Base-by-base conservation (phyloP, 805 yeast species). In the Candida nanaspora region DNA sequence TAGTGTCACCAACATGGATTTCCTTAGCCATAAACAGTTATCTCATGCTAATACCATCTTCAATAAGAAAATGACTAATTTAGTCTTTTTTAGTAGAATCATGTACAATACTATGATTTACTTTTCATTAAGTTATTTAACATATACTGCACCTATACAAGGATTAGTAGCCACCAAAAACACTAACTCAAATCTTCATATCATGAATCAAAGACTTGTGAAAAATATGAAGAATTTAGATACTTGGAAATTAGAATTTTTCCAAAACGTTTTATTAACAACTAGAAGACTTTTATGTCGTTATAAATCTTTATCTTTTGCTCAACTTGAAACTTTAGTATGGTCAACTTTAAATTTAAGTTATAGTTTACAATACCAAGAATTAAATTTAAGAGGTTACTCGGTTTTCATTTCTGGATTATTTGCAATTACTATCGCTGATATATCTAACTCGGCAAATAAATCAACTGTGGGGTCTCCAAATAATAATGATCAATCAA, bases 401-500 rank as follows among this genome's bases (percentile, higher is more conserved):
- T 38, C 38, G n/a, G 36, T 42, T 4, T 45, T 50, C 25, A 38
- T 49, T 6, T 40, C 44, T 8, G 56, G 56, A 1, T 26, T 48
- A 11, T 48, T 43, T 45, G 56, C 54, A 3, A 35, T 52, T 14
- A 47, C 50, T 2, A 23, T 44, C 14, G 41, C 41, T 18, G 50
- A 47, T 23, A 36, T 42, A 19, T 28, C 35, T 3, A 31, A 41
- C 9, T 33, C 42, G 3, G 37, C 41, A 6, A 23, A 40, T 4
- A 30, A 18, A 8, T 14, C 29, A 4, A 33, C 33, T 11, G n/a
- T n/a, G n/a, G n/a, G n/a, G n/a, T n/a, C n/a, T n/a, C n/a, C n/a
- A n/a, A 36, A 39, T 28, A 32, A 31, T 37, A 41, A 39, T 16
- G 35, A 38, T 6, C 23, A 19, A 6, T 27, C 33, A 27, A 27